Base-by-base conservation (phyloP, 495 filamentous ascomycete species). In the Schizothecium vesticola region DNA sequence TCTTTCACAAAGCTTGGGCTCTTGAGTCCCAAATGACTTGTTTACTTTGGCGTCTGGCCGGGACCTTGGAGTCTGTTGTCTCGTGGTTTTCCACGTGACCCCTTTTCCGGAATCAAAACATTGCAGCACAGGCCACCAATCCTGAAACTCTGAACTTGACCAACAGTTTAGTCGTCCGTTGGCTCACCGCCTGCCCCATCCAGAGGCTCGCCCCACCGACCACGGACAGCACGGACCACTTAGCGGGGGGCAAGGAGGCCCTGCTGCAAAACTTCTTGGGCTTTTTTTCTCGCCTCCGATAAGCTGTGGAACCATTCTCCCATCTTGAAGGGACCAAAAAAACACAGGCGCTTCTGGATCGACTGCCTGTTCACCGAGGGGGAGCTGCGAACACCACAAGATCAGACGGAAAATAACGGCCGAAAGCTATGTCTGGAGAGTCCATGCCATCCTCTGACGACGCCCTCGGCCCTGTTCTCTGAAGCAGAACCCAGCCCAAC, bases 371-470 rank as follows among this genome's bases (percentile, higher is more conserved):
- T 25, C n/a, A 13, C 22, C 56, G 22, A 23, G 22, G 56, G 56
- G 24, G 22, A 25, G 56, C 56, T 23, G 22, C 28, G 11, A 59
- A 59, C 22, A 28, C 43, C 43, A 43, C 33, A 19, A 43, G 13
- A 43, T 7, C 36, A n/a, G 19, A n/a, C 43, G 6, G 43, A n/a
- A 51, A 43, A n/a, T 4, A n/a, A 51, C 23, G 24, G 13, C 12
- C 64, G 59, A 60, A 60, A 64, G 67, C 59, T 64, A 70, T 70
- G 69, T 65, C 64, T 64, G 43, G 64, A 51, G 43, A 51, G 19
- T 9, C 19, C 16, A 51, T 51, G 6, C 19, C 16, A 51, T 51
- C 33, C 3, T 43, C 43, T 51, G 43, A n/a, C 43, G 43, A 51
- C 43, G 5, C 43, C 8, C 43, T n/a, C 8, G 43, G 43, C 19